These are phyloP conservation scores for Nitzschia sp. DNA, from an alignment of 108 stramenopile species.

Conservation along the genomic window DNA sequence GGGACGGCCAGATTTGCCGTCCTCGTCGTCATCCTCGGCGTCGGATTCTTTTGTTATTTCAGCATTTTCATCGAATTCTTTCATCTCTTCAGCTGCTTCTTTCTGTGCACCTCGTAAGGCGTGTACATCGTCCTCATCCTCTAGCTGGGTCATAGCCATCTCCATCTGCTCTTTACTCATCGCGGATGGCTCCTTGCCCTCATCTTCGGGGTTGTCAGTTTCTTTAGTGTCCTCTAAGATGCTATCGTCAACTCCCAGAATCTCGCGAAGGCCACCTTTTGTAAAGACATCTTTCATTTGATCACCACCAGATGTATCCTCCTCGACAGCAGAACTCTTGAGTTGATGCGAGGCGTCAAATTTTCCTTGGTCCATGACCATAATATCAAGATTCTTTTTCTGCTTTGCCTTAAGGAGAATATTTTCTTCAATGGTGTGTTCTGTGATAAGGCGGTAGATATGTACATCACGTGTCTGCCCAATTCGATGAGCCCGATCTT, in stretches of 20 bases:
- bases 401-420: conserved; percentile 95
- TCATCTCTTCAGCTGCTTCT: conserved; percentile 79
- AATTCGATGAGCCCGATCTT: conserved; percentile 95
- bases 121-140: conserved; percentile 89
- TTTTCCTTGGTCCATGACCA: conserved; percentile 96
- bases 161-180: conserved; percentile 84
- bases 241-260: conserved; percentile 55
- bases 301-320: conserved; percentile 18
- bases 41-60: conserved; percentile 53
- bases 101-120: conserved; percentile 73
- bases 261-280: conserved; percentile 64
- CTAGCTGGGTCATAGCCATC: conserved; percentile 87
- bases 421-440: conserved; percentile 97
- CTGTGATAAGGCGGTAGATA: conserved; percentile 95
- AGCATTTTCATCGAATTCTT: conserved; percentile 86
- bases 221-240: conserved; percentile 6
- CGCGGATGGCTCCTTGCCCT: conserved; percentile 15
- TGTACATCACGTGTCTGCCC: conserved; percentile 97
- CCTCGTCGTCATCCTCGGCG: conserved; percentile 36
- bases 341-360: conserved; percentile 62
- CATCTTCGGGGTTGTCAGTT: background rate
- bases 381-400: conserved; percentile 91
- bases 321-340: background rate
- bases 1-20: conserved; percentile 8
- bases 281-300: conserved; percentile 63